Evolutionary conservation across 768 basidiomycete genomes (phyloP), one percentile per base, ranked within the genome.

Genomic region (Lactarius tabidus): DNA sequence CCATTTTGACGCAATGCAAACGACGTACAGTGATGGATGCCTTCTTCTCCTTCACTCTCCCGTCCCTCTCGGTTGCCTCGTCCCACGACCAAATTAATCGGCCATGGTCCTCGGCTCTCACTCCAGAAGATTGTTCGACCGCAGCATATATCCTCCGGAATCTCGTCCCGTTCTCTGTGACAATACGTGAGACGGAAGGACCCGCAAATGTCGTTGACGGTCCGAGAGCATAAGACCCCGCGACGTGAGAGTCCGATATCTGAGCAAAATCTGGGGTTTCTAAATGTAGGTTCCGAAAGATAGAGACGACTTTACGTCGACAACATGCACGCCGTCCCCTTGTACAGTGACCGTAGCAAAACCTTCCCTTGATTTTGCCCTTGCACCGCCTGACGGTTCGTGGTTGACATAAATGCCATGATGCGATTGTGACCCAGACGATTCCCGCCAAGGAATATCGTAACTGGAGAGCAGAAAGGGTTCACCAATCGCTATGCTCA

Each of bases 291-390:
- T 33, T n/a, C 55, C 29, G 45, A 43, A 29, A 53, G 28, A 23
- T 28, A 23, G 29, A 36, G 26, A n/a, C 20, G 36, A 23, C 79
- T 82, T 70, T 71, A 91, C 90, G 73, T 92, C 87, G 64, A 89
- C 74, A 53, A 93, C 73, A 75, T 92, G 89, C 43, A 92, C 77
- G 35, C 91, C 91, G 62, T 93, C 89, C 67, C 81, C 82, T 66
- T 91, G 89, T 15, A 81, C 86, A 17, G 88, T 82, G 61, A 90
- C 79, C 1, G 88, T 88, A 48, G 82, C 86, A 78, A 81, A 82
- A 31, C 85, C 83, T 43, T 88, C 85, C 51, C 62, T 78, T 57
- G 55, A 60, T 43, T 64, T 78, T 56, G 53, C 62, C 48, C 57
- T 71, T 67, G 60, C 43, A 9, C 65, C 72, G 54, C 74, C 73